phyloP scores from a whole-genome alignment of 495 filamentous ascomycete genomes.

The Lasiosphaeriaceae sp. region DNA sequence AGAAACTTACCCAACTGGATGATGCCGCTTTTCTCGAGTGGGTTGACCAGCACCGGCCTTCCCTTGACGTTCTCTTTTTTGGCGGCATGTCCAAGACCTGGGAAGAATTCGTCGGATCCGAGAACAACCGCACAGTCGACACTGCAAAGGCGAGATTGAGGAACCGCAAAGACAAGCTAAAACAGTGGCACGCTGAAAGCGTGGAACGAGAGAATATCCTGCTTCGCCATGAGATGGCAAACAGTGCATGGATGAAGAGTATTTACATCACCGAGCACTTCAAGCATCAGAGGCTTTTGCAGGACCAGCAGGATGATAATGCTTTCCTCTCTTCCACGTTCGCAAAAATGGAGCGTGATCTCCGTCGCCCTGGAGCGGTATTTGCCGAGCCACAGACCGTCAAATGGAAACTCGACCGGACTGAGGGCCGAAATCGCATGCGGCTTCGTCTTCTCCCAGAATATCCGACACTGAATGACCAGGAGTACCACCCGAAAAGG shows the following conservation, averaged over 20 bases:
- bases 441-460: slow-evolving; percentile 79
- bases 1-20: slow-evolving; percentile 79
- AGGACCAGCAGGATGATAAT: slow-evolving; percentile 89
- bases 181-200: slow-evolving; percentile 68
- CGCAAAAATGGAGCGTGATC: slow-evolving; percentile 65
- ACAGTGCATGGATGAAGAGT: slow-evolving; percentile 88
- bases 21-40: slow-evolving; percentile 81
- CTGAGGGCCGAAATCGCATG: slow-evolving; percentile 95
- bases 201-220: slow-evolving; percentile 64
- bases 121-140: slow-evolving; percentile 73
- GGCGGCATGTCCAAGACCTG: slow-evolving; percentile 72
- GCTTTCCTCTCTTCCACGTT: slow-evolving; percentile 69
- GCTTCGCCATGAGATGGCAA: slow-evolving; percentile 74
- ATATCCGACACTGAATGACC: slow-evolving; percentile 56
- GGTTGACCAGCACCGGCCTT: slow-evolving; percentile 78
- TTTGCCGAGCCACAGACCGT: slow-evolving; percentile 59
- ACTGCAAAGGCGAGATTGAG: slow-evolving; percentile 60
- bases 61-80: slow-evolving; percentile 78
- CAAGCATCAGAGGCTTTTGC: slow-evolving; percentile 79
- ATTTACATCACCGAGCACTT: slow-evolving; percentile 88
- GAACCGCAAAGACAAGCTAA: slow-evolving; percentile 78
- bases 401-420: slow-evolving; percentile 91
- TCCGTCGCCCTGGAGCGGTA: slow-evolving; percentile 73
- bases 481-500: slow-evolving; percentile 83
- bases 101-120: slow-evolving; percentile 76